These are phyloP conservation scores for Penicillium sp. DNA, from an alignment of 2,329 filamentous ascomycete genomes.

Conservation along the genomic window DNA sequence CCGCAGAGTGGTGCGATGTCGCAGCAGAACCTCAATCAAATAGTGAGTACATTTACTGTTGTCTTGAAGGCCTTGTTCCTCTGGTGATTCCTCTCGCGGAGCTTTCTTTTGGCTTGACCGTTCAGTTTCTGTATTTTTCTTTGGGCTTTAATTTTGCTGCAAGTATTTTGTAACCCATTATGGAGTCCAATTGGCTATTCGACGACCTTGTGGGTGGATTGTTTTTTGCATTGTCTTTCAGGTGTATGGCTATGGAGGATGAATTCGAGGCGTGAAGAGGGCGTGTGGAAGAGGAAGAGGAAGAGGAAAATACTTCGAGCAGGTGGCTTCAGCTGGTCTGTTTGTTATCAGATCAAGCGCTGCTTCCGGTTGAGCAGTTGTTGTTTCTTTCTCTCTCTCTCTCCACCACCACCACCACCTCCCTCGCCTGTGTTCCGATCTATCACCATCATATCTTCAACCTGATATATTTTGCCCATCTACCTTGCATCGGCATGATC, in stretches of 20 bases:
- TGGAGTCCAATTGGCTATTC: not conserved
- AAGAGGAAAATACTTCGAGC: too few relatives aligned
- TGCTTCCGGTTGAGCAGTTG: too few relatives aligned
- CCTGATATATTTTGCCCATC: not conserved
- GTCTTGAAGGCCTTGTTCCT: not conserved
- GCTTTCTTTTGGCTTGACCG: constrained; percentile 6
- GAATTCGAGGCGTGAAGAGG: too few relatives aligned
- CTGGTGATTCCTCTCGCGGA: not conserved
- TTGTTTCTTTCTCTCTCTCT: too few relatives aligned
- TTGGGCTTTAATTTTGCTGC: not conserved
- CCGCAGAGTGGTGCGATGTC: constrained; percentile 60
- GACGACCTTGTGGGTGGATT: not conserved
- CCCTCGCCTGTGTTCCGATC: too few relatives aligned
- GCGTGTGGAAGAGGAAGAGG: too few relatives aligned
- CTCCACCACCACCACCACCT: too few relatives aligned
- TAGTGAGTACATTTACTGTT: constrained; percentile 65
- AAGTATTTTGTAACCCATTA: not conserved
- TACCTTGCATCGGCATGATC: not conserved
- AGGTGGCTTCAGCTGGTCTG: too few relatives aligned
- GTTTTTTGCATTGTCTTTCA: not conserved
- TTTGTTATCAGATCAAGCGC: too few relatives aligned
- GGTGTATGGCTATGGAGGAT: too few relatives aligned
- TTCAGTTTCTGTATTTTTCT: not conserved
- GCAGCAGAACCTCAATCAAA: constrained; percentile 92
- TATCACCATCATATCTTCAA: not conserved